These are phyloP conservation scores for Tylopilus felleus DNA, from an alignment of 768 basidiomycete species.

Conservation along the genomic window DNA sequence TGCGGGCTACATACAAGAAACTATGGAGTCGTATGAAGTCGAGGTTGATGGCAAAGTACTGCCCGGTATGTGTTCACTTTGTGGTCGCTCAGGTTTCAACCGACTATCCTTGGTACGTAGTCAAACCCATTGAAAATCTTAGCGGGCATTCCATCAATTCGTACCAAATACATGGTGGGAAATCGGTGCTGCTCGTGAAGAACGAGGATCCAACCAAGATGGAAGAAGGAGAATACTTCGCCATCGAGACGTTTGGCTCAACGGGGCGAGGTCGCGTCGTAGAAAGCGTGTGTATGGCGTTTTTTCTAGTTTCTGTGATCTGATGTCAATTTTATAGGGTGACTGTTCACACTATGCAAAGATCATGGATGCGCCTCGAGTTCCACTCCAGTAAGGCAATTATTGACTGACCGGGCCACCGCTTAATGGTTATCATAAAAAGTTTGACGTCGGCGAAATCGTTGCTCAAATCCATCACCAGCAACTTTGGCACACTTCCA, in stretches of 20 bases:
- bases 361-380: slow-evolving; percentile 63
- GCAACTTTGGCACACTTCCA: slow-evolving; percentile 91
- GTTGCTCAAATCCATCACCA: slow-evolving; percentile 82
- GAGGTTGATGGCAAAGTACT: slow-evolving; percentile 81
- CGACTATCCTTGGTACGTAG: slow-evolving; percentile 37
- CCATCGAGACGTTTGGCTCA: slow-evolving; percentile 98
- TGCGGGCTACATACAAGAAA: slow-evolving; percentile 90
- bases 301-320: background rate
- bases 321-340: slow-evolving; percentile 47
- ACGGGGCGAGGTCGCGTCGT: slow-evolving; percentile 88
- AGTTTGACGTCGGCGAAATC: slow-evolving; percentile 85
- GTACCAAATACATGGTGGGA: slow-evolving; percentile 93
- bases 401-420: background rate
- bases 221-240: slow-evolving; percentile 99
- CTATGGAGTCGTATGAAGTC: slow-evolving; percentile 98
- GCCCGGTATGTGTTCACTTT: slow-evolving; percentile 51
- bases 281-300: slow-evolving; percentile 55
- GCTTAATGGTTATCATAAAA: slow-evolving; percentile 1
- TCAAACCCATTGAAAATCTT: slow-evolving; percentile 91
- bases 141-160: slow-evolving; percentile 91
- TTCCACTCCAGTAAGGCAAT: slow-evolving; percentile 63
- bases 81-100: background rate
- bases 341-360: slow-evolving; percentile 93
- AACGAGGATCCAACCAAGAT: slow-evolving; percentile 91
- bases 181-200: slow-evolving; percentile 87